These are phyloP conservation scores for Apophysomyces trapeziformis DNA, from an alignment of 371 early-diverging fungal species.

Conservation along the genomic window DNA sequence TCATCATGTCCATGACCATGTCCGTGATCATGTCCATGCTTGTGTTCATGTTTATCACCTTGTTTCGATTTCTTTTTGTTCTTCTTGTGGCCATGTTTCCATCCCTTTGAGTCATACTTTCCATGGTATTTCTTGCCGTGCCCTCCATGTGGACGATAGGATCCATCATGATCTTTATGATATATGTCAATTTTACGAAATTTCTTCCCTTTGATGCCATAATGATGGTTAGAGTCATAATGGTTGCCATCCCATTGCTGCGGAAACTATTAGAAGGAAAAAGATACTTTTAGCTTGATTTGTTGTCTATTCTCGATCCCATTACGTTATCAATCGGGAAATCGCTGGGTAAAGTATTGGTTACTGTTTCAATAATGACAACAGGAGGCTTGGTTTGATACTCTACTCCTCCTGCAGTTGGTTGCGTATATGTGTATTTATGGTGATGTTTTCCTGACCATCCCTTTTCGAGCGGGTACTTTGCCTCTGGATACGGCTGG, in stretches of 20 bases:
- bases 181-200: background rate
- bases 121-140: background rate
- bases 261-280: background rate
- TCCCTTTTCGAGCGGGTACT: too few species aligned
- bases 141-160: background rate
- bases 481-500: too few species aligned
- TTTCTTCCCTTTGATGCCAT: background rate
- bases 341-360: conserved; percentile 1
- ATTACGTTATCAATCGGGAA: background rate
- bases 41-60: background rate
- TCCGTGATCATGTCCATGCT: too few species aligned
- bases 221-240: background rate
- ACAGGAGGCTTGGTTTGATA: conserved; percentile 4
- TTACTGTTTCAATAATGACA: background rate
- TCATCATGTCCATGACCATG: too few species aligned
- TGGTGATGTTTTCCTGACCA: background rate
- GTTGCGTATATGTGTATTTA: background rate
- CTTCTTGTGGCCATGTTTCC: conserved; percentile 2
- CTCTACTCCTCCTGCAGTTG: background rate
- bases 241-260: background rate
- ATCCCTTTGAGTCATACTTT: background rate
- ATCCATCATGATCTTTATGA: background rate
- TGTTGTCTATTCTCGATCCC: background rate
- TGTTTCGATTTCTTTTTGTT: background rate
- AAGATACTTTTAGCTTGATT: background rate